A percentile compares a stretch with the other conserved stretches of the same genome.
Evolutionary conservation across 1,284 basidiomycete species (phyloP).

Genomic region (Termitomyces sp.): DNA sequence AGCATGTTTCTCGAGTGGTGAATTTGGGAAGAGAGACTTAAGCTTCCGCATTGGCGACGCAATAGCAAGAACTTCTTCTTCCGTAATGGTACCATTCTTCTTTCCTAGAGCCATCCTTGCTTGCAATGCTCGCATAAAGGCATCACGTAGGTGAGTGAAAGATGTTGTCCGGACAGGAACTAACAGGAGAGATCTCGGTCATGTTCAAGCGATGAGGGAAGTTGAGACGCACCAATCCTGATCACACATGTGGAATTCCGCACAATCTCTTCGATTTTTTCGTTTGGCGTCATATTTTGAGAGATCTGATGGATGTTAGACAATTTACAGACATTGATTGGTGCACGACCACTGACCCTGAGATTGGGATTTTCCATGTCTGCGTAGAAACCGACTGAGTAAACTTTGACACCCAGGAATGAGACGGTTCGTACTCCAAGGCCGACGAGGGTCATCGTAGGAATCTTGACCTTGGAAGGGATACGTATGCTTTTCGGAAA

Average conservation of each 20-base stretch:
- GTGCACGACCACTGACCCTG: constrained; percentile 30
- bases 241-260: constrained; percentile 68
- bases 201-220: background rate
- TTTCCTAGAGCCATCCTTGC: constrained; percentile 54
- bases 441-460: constrained; percentile 67
- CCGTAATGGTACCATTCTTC: constrained; percentile 46
- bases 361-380: constrained; percentile 62
- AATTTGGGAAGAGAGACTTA: constrained; percentile 71
- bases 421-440: constrained; percentile 82
- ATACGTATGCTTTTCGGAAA: constrained; percentile 64
- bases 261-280: constrained; percentile 67
- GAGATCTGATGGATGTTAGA: constrained; percentile 23
- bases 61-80: constrained; percentile 51
- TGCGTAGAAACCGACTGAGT: constrained; percentile 83
- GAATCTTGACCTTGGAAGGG: constrained; percentile 54
- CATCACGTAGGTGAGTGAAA: constrained; percentile 80
- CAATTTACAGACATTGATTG: background rate
- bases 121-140: constrained; percentile 75
- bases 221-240: constrained; percentile 51
- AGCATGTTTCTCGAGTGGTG: constrained; percentile 57
- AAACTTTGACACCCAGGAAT: constrained; percentile 79
- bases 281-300: constrained; percentile 47
- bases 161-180: constrained; percentile 81
- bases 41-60: constrained; percentile 66
- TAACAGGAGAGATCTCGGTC: constrained; percentile 23